Evolutionary conservation across 306 rosid genomes (phyloP).

Genomic region (Purshia tridentata): DNA sequence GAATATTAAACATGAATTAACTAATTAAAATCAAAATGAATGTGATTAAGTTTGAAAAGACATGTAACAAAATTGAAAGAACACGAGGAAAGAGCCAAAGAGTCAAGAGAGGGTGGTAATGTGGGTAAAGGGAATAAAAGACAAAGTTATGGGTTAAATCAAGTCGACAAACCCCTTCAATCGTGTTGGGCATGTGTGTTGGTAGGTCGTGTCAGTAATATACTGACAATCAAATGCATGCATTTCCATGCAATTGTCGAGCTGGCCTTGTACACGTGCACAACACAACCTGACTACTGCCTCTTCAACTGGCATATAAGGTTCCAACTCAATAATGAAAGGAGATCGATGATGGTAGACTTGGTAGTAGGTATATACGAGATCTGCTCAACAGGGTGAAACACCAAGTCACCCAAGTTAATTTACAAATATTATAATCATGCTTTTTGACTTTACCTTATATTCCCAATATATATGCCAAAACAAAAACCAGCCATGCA

Average conservation of each 20-base stretch:
- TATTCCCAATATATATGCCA: conserved; percentile 2
- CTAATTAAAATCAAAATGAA: too few relatives aligned
- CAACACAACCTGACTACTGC: conserved; percentile 23
- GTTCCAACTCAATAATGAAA: too few relatives aligned
- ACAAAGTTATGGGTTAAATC: conserved; percentile 65
- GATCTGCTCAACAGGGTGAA: neutral
- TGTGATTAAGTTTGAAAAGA: neutral
- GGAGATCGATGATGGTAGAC: too few relatives aligned
- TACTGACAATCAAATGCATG: conserved; percentile 65
- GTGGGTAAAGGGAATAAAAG: conserved; percentile 33
- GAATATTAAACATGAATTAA: too few relatives aligned
- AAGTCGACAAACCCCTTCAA: conserved; percentile 54
- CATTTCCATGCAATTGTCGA: conserved; percentile 90
- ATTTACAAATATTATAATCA: neutral
- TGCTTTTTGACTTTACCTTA: neutral
- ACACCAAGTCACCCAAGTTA: neutral
- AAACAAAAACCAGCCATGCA: conserved; percentile 3
- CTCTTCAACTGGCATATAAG: neutral
- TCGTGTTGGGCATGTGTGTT: conserved; percentile 82
- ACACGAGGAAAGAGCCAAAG: neutral
- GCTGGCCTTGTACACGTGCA: conserved; percentile 53
- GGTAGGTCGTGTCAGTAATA: conserved; percentile 65
- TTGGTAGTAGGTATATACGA: too few relatives aligned
- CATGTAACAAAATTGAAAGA: neutral
- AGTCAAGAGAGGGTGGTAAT: neutral